Base-by-base conservation (phyloP, 257 asterid species). In the Solanum etuberosum region DNA sequence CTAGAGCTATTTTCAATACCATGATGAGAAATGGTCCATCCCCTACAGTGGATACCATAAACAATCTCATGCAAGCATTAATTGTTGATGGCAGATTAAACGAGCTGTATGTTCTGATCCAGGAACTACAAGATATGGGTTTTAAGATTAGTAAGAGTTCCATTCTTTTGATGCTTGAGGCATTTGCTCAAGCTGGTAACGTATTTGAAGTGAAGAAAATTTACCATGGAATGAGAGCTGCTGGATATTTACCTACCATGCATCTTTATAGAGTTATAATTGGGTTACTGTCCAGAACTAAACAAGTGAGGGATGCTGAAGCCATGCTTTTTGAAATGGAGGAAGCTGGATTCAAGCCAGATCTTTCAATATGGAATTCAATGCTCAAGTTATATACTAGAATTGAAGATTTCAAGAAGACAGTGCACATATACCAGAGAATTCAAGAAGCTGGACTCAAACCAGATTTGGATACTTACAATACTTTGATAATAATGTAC, bases 91-190 rank as follows among this genome's bases (percentile, higher is more conserved):
- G 91, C 86, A 93, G 99, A 90, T 91, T 97, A 89, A 89, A 91
- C 87, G 99, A 97, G 91, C 98, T 97, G 57, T 95, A 95, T 86
- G 98, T 95, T 88, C 96, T 92, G 91, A 92, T 97, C 90, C 96
- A 95, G 91, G 99, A 97, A 89, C 91, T 97, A 84, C 99, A 97
- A 92, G 99, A 97, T 88, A 94, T 95, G 98, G 98, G 99, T 65
- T 95, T 95, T 91, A 94, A 94, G 89, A 94, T 97, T 89, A 95
- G 99, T 87, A 95, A 95, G 89, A 93, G 95, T 86, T 91, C 99
- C 31, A 93, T 95, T 87, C 85, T 94, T 86, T 91, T 95, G 94
- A 94, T 97, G 99, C 94, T 95, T 40, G 99, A 97, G 65, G 99
- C 98, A n/a, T 97, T 97, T 85, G 96, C 98, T 67, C 91, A 91